Evolutionary conservation across 768 basidiomycete species (phyloP), one percentile per base, ranked within the genome.

Genomic region (Kwoniella sp.): DNA sequence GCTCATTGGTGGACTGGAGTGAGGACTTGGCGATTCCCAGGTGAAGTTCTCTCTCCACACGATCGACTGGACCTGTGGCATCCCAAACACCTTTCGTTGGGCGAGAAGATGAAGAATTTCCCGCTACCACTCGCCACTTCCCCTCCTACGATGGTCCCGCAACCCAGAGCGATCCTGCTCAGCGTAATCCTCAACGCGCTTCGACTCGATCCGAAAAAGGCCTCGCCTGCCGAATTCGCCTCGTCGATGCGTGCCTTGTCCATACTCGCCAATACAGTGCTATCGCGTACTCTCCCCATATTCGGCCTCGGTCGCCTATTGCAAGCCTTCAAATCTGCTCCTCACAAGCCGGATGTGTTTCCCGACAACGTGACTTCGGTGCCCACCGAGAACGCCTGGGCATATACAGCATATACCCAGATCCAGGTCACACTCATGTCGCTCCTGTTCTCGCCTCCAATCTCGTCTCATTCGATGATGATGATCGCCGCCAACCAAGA

Each of bases 11-110:
- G 77, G 69, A 73, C 71, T 55, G 75, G 75, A 0, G 73, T 78
- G 1, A 58, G 77, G 20, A 70, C 74, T 0, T 79, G 80, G 80
- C 51, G 63, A 22, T 55, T 78, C 20, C 78, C 77, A 9, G 80
- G 77, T 23, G 79, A 79, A 63, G 61, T 69, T 1, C 22, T 79
- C 2, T 77, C 74, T 8, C 81, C 75, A 0, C 72, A 74, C 25
- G 77, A 72, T 56, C 60, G 73, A 41, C 63, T 76, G 31, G 73
- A 73, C 54, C 66, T 79, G 2, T 79, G 80, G 80, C 80, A 79
- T 69, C 77, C 78, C 1, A 38, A 66, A n/a, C 68, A 75, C 26
- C 57, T 79, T 0, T 69, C 71, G 5, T 58, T 77, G 9, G 68
- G 73, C 26, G 75, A 76, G 34, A 78, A 77, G 53, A 72, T 81